Evolutionary conservation across 768 basidiomycete genomes (phyloP).

Genomic region (Suillus alpinus): DNA sequence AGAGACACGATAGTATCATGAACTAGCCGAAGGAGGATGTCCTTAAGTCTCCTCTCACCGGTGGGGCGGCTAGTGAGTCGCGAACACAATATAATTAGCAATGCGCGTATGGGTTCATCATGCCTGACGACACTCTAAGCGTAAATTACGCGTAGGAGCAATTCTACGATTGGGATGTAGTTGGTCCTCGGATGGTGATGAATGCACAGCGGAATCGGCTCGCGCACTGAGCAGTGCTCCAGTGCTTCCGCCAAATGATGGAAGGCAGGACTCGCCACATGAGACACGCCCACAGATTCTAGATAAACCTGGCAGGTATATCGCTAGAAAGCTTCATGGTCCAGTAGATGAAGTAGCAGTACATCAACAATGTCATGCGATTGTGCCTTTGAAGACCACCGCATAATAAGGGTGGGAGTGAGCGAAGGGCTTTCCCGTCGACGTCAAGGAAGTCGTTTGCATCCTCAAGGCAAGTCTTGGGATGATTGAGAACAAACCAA

Average conservation of each 20-base stretch:
- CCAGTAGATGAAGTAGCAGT: background rate
- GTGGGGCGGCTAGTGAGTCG: background rate
- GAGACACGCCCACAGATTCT: background rate
- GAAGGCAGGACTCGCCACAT: background rate
- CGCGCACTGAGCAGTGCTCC: background rate
- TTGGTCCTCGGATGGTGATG: background rate
- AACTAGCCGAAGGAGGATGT: background rate
- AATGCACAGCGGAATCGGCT: background rate
- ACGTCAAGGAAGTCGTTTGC: background rate
- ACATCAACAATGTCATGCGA: background rate
- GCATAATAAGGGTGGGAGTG: background rate
- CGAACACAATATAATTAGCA: background rate
- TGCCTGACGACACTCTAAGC: background rate
- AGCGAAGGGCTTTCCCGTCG: background rate
- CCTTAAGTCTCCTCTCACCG: background rate
- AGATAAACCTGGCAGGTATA: background rate
- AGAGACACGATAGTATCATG: background rate
- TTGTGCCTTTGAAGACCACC: background rate
- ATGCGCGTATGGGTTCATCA: background rate
- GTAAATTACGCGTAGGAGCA: background rate
- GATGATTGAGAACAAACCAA: background rate
- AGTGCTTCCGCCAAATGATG: background rate
- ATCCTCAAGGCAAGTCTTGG: background rate
- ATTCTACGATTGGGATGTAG: background rate
- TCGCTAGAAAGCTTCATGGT: background rate